Evolutionary conservation across 208 protist species (phyloP).

Genomic region (Crithidia expoeki): DNA sequence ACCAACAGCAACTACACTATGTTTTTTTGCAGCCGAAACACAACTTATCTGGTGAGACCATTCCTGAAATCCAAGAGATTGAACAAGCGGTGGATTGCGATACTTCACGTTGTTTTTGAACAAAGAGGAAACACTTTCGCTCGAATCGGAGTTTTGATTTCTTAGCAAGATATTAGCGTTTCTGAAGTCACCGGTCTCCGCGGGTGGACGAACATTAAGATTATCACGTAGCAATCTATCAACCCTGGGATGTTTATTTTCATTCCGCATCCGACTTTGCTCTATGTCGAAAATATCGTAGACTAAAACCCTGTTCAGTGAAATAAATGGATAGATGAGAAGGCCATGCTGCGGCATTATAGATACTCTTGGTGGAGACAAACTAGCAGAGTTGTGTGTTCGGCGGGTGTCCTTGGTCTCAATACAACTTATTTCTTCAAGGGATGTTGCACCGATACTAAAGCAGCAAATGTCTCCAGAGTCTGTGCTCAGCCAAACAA

Average conservation of each 20-base stretch:
- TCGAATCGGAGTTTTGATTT: neutral
- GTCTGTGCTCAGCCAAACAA: slow-evolving; percentile 41
- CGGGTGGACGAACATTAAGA: neutral
- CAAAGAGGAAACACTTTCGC: neutral
- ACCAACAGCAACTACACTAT: slow-evolving; percentile 16
- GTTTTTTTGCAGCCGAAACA: slow-evolving; percentile 16
- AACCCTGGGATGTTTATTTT: neutral
- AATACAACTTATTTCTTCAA: slow-evolving; percentile 22
- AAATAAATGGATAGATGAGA: slow-evolving; percentile 48
- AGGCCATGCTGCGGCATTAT: slow-evolving; percentile 32
- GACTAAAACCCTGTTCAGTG: slow-evolving; percentile 39
- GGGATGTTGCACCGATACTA: slow-evolving; percentile 25
- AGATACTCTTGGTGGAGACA: slow-evolving; percentile 39
- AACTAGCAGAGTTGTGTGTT: slow-evolving; percentile 33
- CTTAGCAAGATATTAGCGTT: neutral
- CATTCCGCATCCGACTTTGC: neutral
- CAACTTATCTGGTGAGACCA: slow-evolving; percentile 31
- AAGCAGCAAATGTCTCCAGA: slow-evolving; percentile 26
- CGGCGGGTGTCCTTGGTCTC: slow-evolving; percentile 34
- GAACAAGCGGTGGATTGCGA: slow-evolving; percentile 3
- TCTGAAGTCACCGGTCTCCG: neutral
- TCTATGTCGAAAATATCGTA: slow-evolving; percentile 19
- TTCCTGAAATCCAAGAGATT: slow-evolving; percentile 19
- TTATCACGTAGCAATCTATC: neutral
- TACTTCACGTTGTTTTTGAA: neutral